Conservation (phyloP, 495 filamentous ascomycete genomes). For the Penicillium cataractarum region DNA sequence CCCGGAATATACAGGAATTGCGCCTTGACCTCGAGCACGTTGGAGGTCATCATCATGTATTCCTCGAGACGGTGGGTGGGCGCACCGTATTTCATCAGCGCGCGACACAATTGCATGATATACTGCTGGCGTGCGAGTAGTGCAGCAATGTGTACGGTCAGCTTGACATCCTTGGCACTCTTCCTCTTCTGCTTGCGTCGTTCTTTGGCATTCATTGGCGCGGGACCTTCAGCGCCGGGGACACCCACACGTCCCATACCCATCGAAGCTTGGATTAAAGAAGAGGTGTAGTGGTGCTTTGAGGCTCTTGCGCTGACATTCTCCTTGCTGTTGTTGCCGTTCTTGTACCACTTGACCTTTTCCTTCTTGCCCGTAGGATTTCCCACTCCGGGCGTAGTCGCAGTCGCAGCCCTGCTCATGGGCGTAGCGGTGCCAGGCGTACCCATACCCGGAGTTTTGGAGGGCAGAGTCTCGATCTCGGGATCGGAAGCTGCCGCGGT, state of each 20-base stretch:
- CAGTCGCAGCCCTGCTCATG: neutral
- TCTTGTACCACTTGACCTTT: conserved; percentile 43
- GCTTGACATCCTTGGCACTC: conserved; percentile 63
- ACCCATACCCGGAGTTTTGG: conserved; percentile 20
- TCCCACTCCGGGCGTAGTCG: conserved; percentile 10
- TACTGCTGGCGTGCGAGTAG: conserved; percentile 78
- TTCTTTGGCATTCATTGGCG: conserved; percentile 29
- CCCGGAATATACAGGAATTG: conserved; percentile 90
- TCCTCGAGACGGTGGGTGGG: conserved; percentile 76
- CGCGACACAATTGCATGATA: conserved; percentile 82
- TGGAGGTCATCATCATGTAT: conserved; percentile 86
- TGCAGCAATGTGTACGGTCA: conserved; percentile 83
- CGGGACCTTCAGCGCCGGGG: conserved; percentile 30
- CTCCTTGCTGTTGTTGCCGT: conserved; percentile 18
- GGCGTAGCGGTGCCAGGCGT: conserved; percentile 26
- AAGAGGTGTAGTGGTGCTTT: conserved; percentile 33
- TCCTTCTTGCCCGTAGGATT: conserved; percentile 32
- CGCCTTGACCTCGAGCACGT: conserved; percentile 81
- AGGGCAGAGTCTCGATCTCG: conserved; percentile 25
- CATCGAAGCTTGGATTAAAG: conserved; percentile 35
- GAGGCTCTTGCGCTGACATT: conserved; percentile 9
- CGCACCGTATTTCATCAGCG: conserved; percentile 80
- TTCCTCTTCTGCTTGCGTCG: conserved; percentile 33
- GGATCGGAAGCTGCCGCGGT: conserved; percentile 24
- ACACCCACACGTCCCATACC: conserved; percentile 33